A percentile compares a stretch with the other conserved stretches of the same genome.
Conservation (phyloP, 192 early-diverging fungal genomes). For the Phlyctochytrium arcticum region DNA sequence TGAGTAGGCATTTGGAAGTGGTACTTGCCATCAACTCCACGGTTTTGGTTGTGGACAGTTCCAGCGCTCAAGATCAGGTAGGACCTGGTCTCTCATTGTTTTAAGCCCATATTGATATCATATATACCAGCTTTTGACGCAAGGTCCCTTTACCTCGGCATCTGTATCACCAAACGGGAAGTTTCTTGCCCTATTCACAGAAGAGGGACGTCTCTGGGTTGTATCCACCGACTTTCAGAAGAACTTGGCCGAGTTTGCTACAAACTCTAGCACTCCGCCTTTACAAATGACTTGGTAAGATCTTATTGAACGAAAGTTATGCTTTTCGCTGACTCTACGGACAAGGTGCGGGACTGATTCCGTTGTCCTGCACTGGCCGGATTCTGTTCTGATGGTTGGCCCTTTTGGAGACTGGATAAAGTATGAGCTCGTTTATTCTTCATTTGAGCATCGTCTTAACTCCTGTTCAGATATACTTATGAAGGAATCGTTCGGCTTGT, state of each 20-base stretch:
- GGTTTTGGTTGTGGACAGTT: conserved; percentile 77
- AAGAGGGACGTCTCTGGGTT: conserved; percentile 77
- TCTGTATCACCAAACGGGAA: conserved; percentile 93
- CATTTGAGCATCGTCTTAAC: neutral
- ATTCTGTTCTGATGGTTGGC: conserved; percentile 82
- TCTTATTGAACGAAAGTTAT: neutral
- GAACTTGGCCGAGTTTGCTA: conserved; percentile 80
- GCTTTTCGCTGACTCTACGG: neutral
- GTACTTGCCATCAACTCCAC: conserved; percentile 72
- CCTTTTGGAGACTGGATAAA: conserved; percentile 89
- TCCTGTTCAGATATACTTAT: conserved; percentile 37
- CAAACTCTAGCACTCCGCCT: conserved; percentile 60
- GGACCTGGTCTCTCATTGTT: neutral
- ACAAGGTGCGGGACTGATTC: conserved; percentile 93
- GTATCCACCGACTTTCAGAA: conserved; percentile 94
- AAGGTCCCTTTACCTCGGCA: conserved; percentile 87
- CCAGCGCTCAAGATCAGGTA: conserved; percentile 75
- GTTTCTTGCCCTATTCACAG: conserved; percentile 80
- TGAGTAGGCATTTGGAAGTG: conserved; percentile 89
- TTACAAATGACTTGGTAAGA: conserved; percentile 71
- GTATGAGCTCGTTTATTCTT: no score
- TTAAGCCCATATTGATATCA: neutral
- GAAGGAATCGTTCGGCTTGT: conserved; percentile 78
- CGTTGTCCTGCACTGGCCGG: conserved; percentile 80
- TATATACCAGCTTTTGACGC: conserved; percentile 58